phyloP scores from a whole-genome alignment of 2,329 filamentous ascomycete genomes.

The Colletotrichum salicis region DNA sequence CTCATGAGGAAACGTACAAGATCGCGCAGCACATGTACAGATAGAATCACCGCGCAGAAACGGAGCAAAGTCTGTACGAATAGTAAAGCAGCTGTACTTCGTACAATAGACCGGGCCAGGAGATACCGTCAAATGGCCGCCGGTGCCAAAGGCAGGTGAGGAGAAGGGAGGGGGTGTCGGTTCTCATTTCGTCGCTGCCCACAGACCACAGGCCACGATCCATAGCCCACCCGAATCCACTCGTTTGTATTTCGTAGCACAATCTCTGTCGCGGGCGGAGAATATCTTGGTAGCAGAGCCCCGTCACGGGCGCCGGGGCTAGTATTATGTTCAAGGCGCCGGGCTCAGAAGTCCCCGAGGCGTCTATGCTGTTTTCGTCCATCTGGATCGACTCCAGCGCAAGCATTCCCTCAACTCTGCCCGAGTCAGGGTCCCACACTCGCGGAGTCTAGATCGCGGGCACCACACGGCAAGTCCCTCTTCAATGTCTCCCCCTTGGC shows the following conservation, averaged over 20 bases:
- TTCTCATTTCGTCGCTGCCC: background rate
- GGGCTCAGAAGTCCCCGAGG: slow-evolving; percentile 33
- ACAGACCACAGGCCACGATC: slow-evolving; percentile 4
- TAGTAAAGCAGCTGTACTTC: background rate
- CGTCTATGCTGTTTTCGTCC: slow-evolving; percentile 33
- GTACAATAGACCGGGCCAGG: background rate
- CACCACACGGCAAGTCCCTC: slow-evolving; percentile 32
- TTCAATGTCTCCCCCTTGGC: slow-evolving; percentile 9
- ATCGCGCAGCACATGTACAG: background rate
- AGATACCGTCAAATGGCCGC: background rate
- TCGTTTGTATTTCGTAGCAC: slow-evolving; percentile 21
- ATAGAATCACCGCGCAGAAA: background rate
- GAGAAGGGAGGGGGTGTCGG: background rate
- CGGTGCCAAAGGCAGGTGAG: background rate
- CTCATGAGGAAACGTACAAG: background rate
- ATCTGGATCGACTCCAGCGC: slow-evolving; percentile 29
- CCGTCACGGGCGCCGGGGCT: slow-evolving; percentile 26
- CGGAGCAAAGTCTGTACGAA: background rate
- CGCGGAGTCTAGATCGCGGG: slow-evolving; percentile 34
- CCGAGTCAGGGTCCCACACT: slow-evolving; percentile 34
- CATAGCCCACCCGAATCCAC: slow-evolving; percentile 26
- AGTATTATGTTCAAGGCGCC: slow-evolving; percentile 31
- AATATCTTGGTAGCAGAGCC: slow-evolving; percentile 35
- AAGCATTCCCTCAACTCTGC: slow-evolving; percentile 32
- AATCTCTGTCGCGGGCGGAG: slow-evolving; percentile 35